Percentiles rank a stretch among this genome's conserved stretches.
Evolutionary conservation across 345 rosid genomes (phyloP).

Genomic region (Eucalyptus regnans): DNA sequence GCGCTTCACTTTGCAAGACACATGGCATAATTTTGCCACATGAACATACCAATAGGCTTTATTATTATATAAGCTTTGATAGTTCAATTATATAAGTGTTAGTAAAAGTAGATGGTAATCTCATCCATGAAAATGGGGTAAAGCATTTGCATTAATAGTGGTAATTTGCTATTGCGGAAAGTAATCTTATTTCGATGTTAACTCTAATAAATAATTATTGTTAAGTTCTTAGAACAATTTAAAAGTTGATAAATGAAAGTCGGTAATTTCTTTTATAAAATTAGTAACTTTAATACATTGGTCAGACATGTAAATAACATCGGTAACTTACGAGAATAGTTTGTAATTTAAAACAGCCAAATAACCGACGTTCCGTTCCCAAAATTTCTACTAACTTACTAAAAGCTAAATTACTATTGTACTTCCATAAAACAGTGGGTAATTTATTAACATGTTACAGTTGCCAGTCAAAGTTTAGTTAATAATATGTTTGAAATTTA

Average conservation of each 20-base stretch:
- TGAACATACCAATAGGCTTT: not conserved
- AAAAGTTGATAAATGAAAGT: not conserved
- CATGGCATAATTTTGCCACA: not conserved
- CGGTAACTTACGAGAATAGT: rapidly evolving
- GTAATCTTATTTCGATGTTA: not conserved
- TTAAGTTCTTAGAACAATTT: not conserved
- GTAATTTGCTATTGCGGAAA: not conserved
- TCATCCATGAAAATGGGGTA: not conserved
- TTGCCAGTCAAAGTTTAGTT: not conserved
- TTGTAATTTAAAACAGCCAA: not conserved
- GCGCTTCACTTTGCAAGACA: not conserved
- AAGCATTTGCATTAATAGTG: too few relatives aligned
- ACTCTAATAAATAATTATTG: not conserved
- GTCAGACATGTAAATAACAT: not conserved
- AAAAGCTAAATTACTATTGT: not conserved
- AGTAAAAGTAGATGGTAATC: not conserved
- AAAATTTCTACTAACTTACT: not conserved
- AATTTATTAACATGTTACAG: not conserved
- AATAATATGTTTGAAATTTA: not conserved
- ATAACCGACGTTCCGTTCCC: not conserved
- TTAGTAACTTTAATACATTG: not conserved
- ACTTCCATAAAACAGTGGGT: not conserved
- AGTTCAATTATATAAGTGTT: not conserved
- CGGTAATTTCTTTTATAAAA: too few relatives aligned
- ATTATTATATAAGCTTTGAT: not conserved